These are phyloP conservation scores for Clarireedia sp. DNA, from an alignment of 2,329 filamentous ascomycete genomes.

Conservation along the genomic window DNA sequence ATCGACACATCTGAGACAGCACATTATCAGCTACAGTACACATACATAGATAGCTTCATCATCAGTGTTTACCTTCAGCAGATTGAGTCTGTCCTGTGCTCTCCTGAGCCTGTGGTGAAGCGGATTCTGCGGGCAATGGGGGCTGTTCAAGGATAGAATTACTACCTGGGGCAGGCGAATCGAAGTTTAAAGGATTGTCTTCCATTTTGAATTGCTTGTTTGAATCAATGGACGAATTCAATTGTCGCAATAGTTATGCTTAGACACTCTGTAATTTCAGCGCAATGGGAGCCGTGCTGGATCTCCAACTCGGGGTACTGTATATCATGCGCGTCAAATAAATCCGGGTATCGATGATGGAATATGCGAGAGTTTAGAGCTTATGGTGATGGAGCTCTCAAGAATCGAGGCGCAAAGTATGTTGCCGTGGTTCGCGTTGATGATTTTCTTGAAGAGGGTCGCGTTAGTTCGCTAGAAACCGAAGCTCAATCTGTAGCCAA, in stretches of 20 bases:
- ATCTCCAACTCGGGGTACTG: constrained; percentile 12
- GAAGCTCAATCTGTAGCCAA: constrained; percentile 9
- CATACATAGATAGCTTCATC: neutral
- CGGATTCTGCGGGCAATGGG: constrained; percentile 39
- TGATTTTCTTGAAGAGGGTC: constrained; percentile 7
- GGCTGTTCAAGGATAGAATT: constrained; percentile 51
- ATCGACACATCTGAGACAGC: constrained; percentile 51
- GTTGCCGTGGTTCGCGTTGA: constrained; percentile 9
- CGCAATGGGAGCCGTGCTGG: constrained; percentile 10
- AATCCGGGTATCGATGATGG: neutral
- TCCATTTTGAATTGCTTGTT: constrained; percentile 42
- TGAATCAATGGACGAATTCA: constrained; percentile 16
- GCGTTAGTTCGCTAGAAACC: constrained; percentile 2
- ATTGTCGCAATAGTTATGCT: constrained; percentile 26
- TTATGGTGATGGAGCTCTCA: constrained; percentile 2
- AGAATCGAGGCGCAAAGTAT: constrained; percentile 7
- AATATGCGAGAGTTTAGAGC: neutral
- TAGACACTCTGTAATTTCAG: constrained; percentile 9
- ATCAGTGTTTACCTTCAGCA: constrained; percentile 38
- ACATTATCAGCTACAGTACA: constrained; percentile 6
- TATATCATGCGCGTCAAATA: constrained; percentile 9
- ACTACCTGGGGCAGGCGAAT: constrained; percentile 47
- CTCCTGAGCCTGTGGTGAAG: constrained; percentile 19
- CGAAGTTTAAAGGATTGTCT: constrained; percentile 47
- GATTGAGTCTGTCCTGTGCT: constrained; percentile 29